phyloP scores from a whole-genome alignment of 2,329 filamentous ascomycete genomes.

The Exophiala sp. region DNA sequence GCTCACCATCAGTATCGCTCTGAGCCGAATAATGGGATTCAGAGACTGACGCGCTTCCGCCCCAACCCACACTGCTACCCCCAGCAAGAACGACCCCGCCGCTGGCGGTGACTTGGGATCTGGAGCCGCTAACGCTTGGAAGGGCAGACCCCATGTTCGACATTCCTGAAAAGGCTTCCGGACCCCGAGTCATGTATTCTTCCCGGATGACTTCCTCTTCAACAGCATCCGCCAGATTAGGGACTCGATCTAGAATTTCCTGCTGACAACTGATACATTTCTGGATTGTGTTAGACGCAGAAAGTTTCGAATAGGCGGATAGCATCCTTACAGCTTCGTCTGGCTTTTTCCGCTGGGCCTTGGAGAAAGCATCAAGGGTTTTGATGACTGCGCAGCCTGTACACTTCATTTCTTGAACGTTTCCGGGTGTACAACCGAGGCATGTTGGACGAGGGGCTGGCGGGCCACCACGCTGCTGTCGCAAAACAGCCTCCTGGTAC shows the following conservation, averaged over 20 bases:
- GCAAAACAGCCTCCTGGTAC: constrained; percentile 14
- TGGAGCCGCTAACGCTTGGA: constrained; percentile 6
- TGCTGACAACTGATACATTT: constrained; percentile 40
- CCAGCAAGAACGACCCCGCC: constrained; percentile 3
- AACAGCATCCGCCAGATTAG: constrained; percentile 28
- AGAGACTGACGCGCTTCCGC: neutral
- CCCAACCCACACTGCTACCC: constrained; percentile 11
- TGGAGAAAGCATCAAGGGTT: constrained; percentile 46
- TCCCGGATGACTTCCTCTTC: constrained; percentile 32
- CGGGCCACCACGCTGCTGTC: constrained; percentile 17
- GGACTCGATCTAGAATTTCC: constrained; percentile 32
- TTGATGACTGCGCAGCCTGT: constrained; percentile 44
- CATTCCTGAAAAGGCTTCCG: constrained; percentile 4
- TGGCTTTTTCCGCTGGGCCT: constrained; percentile 42
- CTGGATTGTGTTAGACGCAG: constrained; percentile 30
- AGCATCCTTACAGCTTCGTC: constrained; percentile 44
- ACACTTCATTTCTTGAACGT: constrained; percentile 46
- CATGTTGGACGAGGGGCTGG: constrained; percentile 37
- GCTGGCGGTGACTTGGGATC: neutral
- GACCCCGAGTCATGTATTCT: constrained; percentile 1
- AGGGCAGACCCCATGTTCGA: constrained; percentile 11
- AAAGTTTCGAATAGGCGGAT: no score
- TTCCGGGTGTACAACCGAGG: constrained; percentile 40
- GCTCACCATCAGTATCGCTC: neutral
- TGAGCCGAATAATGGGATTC: constrained; percentile 4